A percentile compares a stretch with the other conserved stretches of the same genome.
Conservation (phyloP, 2,329 filamentous ascomycete species). For the Trichoderma brevicompactum region DNA sequence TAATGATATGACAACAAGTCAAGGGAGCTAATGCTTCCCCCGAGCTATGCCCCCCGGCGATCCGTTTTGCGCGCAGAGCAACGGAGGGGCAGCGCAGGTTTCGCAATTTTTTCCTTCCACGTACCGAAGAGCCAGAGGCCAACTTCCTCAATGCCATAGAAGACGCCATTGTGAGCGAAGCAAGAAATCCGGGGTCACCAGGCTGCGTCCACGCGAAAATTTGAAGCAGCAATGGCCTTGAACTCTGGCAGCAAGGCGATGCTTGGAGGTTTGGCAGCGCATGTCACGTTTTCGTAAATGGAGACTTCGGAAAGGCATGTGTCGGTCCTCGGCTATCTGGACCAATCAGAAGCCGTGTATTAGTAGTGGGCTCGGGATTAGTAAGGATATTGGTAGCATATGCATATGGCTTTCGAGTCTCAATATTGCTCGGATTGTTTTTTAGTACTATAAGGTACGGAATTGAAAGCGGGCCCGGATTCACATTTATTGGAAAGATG, state of each 20-base stretch:
- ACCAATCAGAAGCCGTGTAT: constrained; percentile 28
- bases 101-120: constrained; percentile 39
- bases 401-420: neutral
- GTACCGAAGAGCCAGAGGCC: constrained; percentile 59
- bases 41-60: constrained; percentile 23
- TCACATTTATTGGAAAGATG: no score
- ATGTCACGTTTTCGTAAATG: constrained; percentile 30
- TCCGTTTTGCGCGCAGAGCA: constrained; percentile 27
- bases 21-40: neutral
- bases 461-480: no score
- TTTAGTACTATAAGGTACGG: no score
- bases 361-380: constrained; percentile 26
- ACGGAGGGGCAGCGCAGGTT: constrained; percentile 15
- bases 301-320: constrained; percentile 24
- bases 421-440: no score
- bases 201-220: constrained; percentile 42
- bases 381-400: neutral
- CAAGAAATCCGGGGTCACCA: constrained; percentile 35
- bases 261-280: constrained; percentile 24
- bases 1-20: neutral
- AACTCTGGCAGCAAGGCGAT: constrained; percentile 19
- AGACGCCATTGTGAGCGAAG: constrained; percentile 58
- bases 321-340: constrained; percentile 30
- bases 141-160: constrained; percentile 68
- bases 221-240: constrained; percentile 33